Conservation (phyloP, 2,329 filamentous ascomycete species). For the Diaporthe longicolla region DNA sequence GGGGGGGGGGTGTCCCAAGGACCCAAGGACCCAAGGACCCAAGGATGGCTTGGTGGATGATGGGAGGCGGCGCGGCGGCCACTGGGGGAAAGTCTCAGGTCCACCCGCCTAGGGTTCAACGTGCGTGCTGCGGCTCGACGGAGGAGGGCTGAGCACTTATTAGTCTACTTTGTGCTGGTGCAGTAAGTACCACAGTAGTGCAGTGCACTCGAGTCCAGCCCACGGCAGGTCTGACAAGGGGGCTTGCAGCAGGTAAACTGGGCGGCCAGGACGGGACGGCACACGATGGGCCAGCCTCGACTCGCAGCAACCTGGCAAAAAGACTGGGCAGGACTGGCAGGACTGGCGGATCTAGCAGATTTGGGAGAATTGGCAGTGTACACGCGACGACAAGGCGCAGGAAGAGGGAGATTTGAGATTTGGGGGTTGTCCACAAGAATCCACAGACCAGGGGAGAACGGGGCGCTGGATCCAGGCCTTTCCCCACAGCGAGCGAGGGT, state of each 20-base stretch:
- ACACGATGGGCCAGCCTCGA: slow-evolving; percentile 19
- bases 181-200: neutral
- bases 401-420: slow-evolving; percentile 32
- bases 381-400: slow-evolving; percentile 29
- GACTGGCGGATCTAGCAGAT: slow-evolving; percentile 10
- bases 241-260: neutral
- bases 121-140: slow-evolving; percentile 1
- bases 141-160: slow-evolving; percentile 31
- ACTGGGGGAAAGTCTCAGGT: slow-evolving; percentile 22
- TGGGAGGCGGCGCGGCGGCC: slow-evolving; percentile 5
- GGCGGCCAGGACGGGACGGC: neutral
- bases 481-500: slow-evolving; percentile 26
- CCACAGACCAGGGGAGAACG: slow-evolving; percentile 29
- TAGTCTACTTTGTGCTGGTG: slow-evolving; percentile 11
- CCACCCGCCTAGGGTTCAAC: slow-evolving; percentile 5
- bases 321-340: neutral
- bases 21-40: neutral
- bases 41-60: slow-evolving; percentile 26
- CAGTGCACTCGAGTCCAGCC: no score
- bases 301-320: neutral
- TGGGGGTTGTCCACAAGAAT: slow-evolving; percentile 29
- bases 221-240: neutral
- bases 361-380: neutral
- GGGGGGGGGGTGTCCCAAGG: neutral
- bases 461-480: slow-evolving; percentile 26